Evolutionary conservation across 768 basidiomycete species (phyloP).

Genomic region (Pleurotus giganteus): DNA sequence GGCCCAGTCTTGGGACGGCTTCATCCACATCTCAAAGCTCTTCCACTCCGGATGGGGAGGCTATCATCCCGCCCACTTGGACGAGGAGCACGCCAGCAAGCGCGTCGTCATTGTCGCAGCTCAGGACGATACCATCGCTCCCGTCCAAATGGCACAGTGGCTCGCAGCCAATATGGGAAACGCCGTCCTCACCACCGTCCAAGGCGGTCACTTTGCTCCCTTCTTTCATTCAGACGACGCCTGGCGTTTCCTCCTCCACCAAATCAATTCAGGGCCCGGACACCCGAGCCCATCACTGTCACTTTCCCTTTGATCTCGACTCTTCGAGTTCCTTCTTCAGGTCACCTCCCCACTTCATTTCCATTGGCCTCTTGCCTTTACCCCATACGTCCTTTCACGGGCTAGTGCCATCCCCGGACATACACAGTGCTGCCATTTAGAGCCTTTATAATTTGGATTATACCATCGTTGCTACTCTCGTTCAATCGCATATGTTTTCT

Average conservation of each 20-base stretch:
- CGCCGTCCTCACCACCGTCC: conserved; percentile 34
- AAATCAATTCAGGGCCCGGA: no score
- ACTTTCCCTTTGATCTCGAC: not conserved
- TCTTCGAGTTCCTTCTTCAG: no score
- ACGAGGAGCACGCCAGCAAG: conserved; percentile 42
- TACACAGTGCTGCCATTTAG: no score
- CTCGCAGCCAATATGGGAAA: conserved; percentile 47
- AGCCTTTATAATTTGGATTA: no score
- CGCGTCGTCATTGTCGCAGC: conserved; percentile 45
- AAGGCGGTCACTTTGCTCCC: conserved; percentile 48
- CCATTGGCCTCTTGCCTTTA: no score
- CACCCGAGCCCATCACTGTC: no score
- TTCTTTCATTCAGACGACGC: conserved; percentile 45
- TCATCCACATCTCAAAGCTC: conserved; percentile 37
- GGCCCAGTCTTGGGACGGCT: conserved; percentile 49
- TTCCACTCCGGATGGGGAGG: conserved; percentile 53
- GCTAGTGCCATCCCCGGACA: no score
- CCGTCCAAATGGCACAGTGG: conserved; percentile 45
- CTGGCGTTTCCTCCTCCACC: conserved; percentile 36
- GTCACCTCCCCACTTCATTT: no score
- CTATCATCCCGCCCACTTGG: conserved; percentile 37
- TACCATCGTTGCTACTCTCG: no score
- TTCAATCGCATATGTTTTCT: no score
- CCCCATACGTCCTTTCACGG: no score
- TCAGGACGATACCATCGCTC: conserved; percentile 39